Conservation (phyloP, 148 eudicot species). For the Arctostaphylos glauca region DNA sequence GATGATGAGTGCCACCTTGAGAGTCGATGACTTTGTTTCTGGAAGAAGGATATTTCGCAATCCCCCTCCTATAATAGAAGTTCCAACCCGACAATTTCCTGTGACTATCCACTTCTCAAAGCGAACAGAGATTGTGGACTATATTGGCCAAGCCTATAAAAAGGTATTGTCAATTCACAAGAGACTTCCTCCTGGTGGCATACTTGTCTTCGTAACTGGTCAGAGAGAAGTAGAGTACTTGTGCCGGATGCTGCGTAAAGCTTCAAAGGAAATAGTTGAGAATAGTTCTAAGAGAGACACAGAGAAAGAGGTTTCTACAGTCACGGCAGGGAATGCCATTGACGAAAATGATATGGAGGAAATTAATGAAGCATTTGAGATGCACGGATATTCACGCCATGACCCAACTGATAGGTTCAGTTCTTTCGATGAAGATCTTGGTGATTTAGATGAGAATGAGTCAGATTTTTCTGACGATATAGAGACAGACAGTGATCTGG, state of each 20-base stretch:
- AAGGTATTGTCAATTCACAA: slow-evolving; percentile 87
- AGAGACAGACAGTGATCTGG: slow-evolving; percentile 62
- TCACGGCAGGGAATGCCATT: slow-evolving; percentile 20
- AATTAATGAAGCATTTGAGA: slow-evolving; percentile 76
- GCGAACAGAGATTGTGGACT: slow-evolving; percentile 72
- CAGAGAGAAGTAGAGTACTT: slow-evolving; percentile 84
- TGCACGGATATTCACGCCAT: slow-evolving; percentile 31
- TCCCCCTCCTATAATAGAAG: slow-evolving; percentile 69
- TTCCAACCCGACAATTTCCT: slow-evolving; percentile 65
- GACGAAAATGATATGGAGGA: slow-evolving; percentile 61
- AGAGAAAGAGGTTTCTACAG: slow-evolving; percentile 25
- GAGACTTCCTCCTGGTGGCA: slow-evolving; percentile 85
- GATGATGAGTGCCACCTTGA: slow-evolving; percentile 94
- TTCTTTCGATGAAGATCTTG: slow-evolving; percentile 50
- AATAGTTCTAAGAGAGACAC: slow-evolving; percentile 21
- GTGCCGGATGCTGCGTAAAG: slow-evolving; percentile 68
- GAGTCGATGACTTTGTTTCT: slow-evolving; percentile 81
- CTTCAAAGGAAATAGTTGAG: slow-evolving; percentile 51
- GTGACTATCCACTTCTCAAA: slow-evolving; percentile 69
- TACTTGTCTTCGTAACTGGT: slow-evolving; percentile 92
- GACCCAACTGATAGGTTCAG: slow-evolving; percentile 54
- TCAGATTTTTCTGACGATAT: slow-evolving; percentile 43
- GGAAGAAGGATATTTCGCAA: slow-evolving; percentile 49
- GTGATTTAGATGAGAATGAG: slow-evolving; percentile 46
- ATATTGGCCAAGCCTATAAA: slow-evolving; percentile 83